Evolutionary conservation across 2,329 filamentous ascomycete genomes (phyloP), one percentile per base, ranked within the genome.

Genomic region (Cordyceps pruinosa): DNA sequence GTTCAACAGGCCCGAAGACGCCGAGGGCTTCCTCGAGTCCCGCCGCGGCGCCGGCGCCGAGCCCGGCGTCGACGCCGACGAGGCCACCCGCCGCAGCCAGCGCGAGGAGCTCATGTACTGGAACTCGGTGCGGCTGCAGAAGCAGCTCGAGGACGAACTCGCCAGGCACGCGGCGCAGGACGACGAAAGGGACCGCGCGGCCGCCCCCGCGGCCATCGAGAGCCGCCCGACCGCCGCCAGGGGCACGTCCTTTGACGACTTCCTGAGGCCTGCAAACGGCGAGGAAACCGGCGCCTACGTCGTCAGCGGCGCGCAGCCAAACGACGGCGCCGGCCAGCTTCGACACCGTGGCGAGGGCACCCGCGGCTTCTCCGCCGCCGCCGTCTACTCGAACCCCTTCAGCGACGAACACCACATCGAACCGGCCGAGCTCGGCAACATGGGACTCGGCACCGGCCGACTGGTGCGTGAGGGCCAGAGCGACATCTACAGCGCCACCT

Each of bases 1-100:
- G 28, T 86, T 85, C 69, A 87, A 87, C 67, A 74, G 84, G 13
- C 84, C 84, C 52, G 84, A 87, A 66, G 84, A 87, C 68, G 83
- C 83, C 58, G 78, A 86, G 56, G 84, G 83, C 9, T 86, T 86
- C 65, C 66, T 85, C 57, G 71, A 78, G 63, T 82, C 81, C 9
- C 72, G 75, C n/a, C 72, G 73, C 26, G 72, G 69, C 21, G 62
- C 63, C 4, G 70, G 71, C 19, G 71, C 70, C 51, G 74, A 79
- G 32, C 66, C 72, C 1, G 79, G 75, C 17, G 77, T 86, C 23
- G 83, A 85, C 34, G 83, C 82, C 56, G 84, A 87, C 62, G 82
- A 85, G 52, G 84, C 83, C 61, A 80, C 77, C 23, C 77, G 80
- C 54, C 78, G 79, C 62, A 74, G 81, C 58, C 84, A 87, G 66